Conservation (phyloP, 2,329 filamentous ascomycete species). For the Paraphoma sp. region DNA sequence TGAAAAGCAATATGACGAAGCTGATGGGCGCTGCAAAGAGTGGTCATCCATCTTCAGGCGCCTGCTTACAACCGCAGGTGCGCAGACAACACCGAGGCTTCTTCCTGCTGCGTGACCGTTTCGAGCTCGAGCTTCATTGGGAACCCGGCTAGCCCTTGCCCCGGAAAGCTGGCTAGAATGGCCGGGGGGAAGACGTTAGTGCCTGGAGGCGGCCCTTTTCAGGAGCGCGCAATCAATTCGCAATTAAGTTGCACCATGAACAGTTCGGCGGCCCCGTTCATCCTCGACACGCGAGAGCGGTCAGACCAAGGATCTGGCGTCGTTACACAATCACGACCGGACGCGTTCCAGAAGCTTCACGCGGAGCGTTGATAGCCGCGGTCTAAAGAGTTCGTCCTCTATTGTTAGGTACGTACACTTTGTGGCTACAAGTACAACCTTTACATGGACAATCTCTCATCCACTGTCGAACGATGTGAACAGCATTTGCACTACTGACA, state of each 20-base stretch:
- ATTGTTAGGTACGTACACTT: slow-evolving; percentile 5
- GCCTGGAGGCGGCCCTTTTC: neutral
- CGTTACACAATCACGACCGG: neutral
- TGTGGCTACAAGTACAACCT: neutral
- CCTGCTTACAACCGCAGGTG: neutral
- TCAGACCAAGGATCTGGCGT: neutral
- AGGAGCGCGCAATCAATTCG: slow-evolving; percentile 5
- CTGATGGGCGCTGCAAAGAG: neutral
- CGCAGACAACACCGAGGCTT: neutral
- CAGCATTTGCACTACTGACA: neutral
- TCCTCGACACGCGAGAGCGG: neutral
- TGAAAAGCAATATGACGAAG: neutral
- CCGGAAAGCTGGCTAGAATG: slow-evolving; percentile 8
- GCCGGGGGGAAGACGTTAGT: neutral
- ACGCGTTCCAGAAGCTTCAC: slow-evolving; percentile 12
- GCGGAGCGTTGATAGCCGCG: neutral
- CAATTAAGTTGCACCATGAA: slow-evolving; percentile 11
- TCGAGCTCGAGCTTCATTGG: neutral
- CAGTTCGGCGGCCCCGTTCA: neutral
- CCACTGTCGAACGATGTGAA: neutral
- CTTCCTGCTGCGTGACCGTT: neutral
- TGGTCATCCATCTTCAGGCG: neutral
- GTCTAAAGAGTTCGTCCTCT: neutral
- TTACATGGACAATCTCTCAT: neutral
- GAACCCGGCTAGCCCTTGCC: slow-evolving; percentile 5